These are phyloP conservation scores for Cystobasidium ongulense DNA, from an alignment of 768 basidiomycete genomes.

Conservation along the genomic window DNA sequence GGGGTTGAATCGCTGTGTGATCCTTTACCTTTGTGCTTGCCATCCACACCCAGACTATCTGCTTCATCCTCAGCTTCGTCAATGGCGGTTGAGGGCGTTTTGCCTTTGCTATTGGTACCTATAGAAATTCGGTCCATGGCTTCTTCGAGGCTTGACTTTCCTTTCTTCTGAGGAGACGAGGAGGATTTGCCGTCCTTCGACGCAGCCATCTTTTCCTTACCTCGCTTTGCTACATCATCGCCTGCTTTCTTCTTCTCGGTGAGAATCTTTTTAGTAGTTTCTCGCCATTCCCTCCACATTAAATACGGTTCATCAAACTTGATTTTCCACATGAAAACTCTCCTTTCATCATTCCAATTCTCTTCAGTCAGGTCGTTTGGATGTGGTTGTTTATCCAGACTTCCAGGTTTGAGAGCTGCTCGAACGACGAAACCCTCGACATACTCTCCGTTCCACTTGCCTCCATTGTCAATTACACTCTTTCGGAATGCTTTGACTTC, in stretches of 20 bases:
- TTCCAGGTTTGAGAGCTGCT: conserved; percentile 46
- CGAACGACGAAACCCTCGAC: conserved; percentile 94
- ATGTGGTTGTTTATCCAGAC: conserved; percentile 37
- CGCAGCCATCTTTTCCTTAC: neutral
- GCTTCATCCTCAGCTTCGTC: conserved; percentile 27
- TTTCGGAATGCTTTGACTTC: conserved; percentile 68
- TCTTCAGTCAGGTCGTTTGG: conserved; percentile 5
- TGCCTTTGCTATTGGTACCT: conserved; percentile 10
- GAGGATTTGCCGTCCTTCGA: neutral
- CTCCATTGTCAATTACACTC: conserved; percentile 57
- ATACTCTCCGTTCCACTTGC: conserved; percentile 65
- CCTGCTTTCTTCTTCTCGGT: conserved; percentile 22
- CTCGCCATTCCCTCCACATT: conserved; percentile 97
- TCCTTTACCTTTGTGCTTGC: conserved; percentile 31
- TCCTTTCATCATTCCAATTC: conserved; percentile 33
- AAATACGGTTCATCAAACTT: conserved; percentile 99
- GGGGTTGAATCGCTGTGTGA: neutral
- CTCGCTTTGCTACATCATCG: conserved; percentile 21
- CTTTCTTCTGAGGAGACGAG: neutral
- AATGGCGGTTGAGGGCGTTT: conserved; percentile 22
- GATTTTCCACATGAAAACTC: conserved; percentile 94
- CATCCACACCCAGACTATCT: conserved; percentile 35
- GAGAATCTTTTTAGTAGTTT: conserved; percentile 62
- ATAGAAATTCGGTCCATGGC: neutral
- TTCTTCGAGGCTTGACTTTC: neutral